Base-by-base conservation (phyloP, 805 yeast genomes). In the Metschnikowia vanudenii region DNA sequence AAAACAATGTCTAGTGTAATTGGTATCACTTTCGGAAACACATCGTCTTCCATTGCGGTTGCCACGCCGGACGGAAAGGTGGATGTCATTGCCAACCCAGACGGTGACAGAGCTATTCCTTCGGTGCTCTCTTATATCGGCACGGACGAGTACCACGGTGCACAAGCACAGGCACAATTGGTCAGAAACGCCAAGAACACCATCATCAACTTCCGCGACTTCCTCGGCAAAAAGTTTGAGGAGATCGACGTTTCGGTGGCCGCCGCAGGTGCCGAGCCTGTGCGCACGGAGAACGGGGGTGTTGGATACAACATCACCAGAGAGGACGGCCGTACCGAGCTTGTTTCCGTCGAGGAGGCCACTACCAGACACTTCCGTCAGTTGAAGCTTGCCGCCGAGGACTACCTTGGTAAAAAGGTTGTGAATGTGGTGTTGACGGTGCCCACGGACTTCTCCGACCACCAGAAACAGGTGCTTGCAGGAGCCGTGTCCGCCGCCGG, bases 1-100 rank as follows among this genome's bases (percentile, higher is more conserved):
- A 28, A 51, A 35, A 43, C n/a, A n/a, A 69, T 69, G 74, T 67
- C 73, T 45, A 63, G 71, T 58, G 87, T 89, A 57, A 87, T 94
- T 68, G 99, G 99, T 71, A 81, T 94, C 66, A 84, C 97, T 36
- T 92, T 94, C 68, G 99, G 99, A 68, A 94, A 94, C 81, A 85
- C 96, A 40, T 81, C 96, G 51, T 86, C 97, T 41, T 88, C 97
- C 49, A 90, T 94, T 66, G 97, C 98, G 41, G 88, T 84, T 61
- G 86, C 91, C 56, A 72, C 78, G 52, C 68, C 74, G 55, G 97
- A 92, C 62, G 97, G 97, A 52, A 87, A 85, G 67, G 94, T 89
- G 54, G 97, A 94, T 64, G 96, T 94, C 56, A 92, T 94, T 67
- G 99, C 99, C 57, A 92, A 94, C 81, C 97, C 95, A 57, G 99